Conservation (phyloP, 805 yeast species). For the Teunomyces panamensis region DNA sequence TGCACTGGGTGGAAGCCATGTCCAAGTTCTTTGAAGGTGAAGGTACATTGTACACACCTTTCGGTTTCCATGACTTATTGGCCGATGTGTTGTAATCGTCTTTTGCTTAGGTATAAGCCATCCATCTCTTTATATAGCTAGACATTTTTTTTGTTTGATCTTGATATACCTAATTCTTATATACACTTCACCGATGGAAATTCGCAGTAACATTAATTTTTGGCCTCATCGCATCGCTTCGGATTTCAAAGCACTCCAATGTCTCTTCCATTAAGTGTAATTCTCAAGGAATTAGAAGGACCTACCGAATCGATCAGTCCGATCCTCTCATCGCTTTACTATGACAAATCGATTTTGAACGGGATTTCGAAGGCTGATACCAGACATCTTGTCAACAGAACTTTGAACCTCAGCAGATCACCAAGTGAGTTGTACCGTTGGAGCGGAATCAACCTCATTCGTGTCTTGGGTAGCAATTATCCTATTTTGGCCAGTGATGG, state of each 20-base stretch:
- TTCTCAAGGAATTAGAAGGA: constrained; percentile 8
- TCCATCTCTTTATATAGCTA: not conserved
- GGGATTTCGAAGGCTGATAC: constrained; percentile 49
- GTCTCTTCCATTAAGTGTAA: constrained; percentile 10
- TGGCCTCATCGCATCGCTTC: not conserved
- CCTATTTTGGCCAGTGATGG: constrained; percentile 42
- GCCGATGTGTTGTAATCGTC: constrained; percentile 8
- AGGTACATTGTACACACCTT: constrained; percentile 67
- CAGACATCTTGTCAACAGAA: constrained; percentile 47
- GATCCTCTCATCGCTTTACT: constrained; percentile 27
- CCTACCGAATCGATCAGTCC: constrained; percentile 23
- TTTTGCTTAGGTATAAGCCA: not conserved
- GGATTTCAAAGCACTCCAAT: not conserved
- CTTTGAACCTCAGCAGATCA: constrained; percentile 42
- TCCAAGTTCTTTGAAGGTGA: constrained; percentile 78
- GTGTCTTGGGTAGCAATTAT: constrained; percentile 40
- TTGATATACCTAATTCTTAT: not conserved
- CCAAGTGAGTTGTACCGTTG: constrained; percentile 48
- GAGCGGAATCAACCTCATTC: constrained; percentile 56
- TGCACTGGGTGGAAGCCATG: constrained; percentile 85
- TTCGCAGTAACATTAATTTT: not conserved
- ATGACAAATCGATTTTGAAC: constrained; percentile 28
- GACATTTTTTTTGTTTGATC: not conserved
- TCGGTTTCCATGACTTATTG: constrained; percentile 36
- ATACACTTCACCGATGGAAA: not conserved